Percentiles rank a stretch among this genome's conserved stretches.
Evolutionary conservation across 177 flowering plant genomes (phyloP).

Genomic region (Vitis hybrid): DNA sequence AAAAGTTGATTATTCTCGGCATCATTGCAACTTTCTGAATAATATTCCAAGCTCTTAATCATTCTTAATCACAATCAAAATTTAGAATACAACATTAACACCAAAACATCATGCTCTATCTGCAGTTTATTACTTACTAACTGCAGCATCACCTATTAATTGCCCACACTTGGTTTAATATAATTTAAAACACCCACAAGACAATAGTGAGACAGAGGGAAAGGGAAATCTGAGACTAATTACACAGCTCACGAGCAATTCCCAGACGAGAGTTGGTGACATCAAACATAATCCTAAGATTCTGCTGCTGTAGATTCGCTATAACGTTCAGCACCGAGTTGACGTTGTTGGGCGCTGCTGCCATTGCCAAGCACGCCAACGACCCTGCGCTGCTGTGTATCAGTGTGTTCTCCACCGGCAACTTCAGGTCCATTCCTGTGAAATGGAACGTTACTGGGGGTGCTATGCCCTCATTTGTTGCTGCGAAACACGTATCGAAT

Average conservation of each 20-base stretch:
- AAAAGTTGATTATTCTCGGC: too few relatives aligned
- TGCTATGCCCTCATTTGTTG: conserved; percentile 35
- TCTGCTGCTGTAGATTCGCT: conserved; percentile 93
- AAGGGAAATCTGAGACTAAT: conserved; percentile 22
- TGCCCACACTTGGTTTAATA: background rate
- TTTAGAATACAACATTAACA: too few relatives aligned
- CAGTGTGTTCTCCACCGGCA: conserved; percentile 79
- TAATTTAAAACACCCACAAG: background rate
- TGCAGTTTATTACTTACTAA: too few relatives aligned
- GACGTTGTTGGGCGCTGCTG: conserved; percentile 71
- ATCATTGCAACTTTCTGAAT: too few relatives aligned
- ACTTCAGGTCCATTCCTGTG: conserved; percentile 55
- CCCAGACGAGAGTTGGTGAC: conserved; percentile 68
- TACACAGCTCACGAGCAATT: conserved; percentile 75
- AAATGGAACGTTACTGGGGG: conserved; percentile 75
- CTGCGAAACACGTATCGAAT: conserved; percentile 79
- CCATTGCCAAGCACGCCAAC: conserved; percentile 86
- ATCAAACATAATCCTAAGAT: conserved; percentile 74
- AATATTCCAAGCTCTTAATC: too few relatives aligned
- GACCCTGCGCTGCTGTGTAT: conserved; percentile 80
- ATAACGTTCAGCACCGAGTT: conserved; percentile 76
- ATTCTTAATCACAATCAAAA: too few relatives aligned
- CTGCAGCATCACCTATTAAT: background rate
- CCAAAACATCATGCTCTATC: too few relatives aligned
- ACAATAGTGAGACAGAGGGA: background rate